phyloP scores from a whole-genome alignment of 2,329 filamentous ascomycete species.

The Corynespora cassiicola region DNA sequence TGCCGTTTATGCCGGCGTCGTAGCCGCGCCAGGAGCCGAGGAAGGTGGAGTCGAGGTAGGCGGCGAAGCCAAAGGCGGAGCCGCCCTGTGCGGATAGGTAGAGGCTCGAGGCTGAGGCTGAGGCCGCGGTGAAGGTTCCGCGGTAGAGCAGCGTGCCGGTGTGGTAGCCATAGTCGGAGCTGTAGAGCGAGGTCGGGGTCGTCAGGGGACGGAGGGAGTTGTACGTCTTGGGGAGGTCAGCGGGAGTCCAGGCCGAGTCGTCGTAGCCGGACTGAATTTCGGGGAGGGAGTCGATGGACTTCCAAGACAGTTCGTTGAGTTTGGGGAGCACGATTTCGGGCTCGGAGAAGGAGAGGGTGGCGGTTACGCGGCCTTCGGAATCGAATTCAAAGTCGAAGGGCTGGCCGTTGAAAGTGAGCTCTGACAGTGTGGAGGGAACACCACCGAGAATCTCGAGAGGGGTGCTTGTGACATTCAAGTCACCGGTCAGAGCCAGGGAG shows the following conservation, averaged over 20 bases:
- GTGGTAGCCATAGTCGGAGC: constrained; percentile 76
- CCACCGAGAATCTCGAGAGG: constrained; percentile 72
- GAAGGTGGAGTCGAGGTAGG: constrained; percentile 70
- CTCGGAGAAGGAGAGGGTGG: constrained; percentile 57
- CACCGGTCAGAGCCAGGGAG: constrained; percentile 70
- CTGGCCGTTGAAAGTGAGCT: constrained; percentile 68
- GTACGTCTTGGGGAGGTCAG: constrained; percentile 64
- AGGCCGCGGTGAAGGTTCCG: constrained; percentile 70
- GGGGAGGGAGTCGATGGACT: constrained; percentile 73
- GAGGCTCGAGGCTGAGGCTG: constrained; percentile 64
- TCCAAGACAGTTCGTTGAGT: constrained; percentile 69
- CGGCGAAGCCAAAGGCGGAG: constrained; percentile 68
- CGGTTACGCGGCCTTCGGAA: constrained; percentile 57
- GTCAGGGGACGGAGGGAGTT: constrained; percentile 64
- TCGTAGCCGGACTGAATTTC: constrained; percentile 71
- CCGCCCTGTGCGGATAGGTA: constrained; percentile 70
- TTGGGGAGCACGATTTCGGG: constrained; percentile 64
- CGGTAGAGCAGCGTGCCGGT: constrained; percentile 73
- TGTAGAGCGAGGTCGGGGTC: constrained; percentile 70
- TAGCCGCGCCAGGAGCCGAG: constrained; percentile 70
- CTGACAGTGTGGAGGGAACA: constrained; percentile 58
- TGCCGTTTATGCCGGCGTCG: constrained; percentile 57
- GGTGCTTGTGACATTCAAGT: constrained; percentile 75
- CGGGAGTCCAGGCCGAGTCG: constrained; percentile 70
- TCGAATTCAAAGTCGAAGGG: constrained; percentile 46